Percentiles rank a stretch among this genome's conserved stretches.
phyloP scores from a whole-genome alignment of 2,329 filamentous ascomycete genomes.

The Venturia carpophila region DNA sequence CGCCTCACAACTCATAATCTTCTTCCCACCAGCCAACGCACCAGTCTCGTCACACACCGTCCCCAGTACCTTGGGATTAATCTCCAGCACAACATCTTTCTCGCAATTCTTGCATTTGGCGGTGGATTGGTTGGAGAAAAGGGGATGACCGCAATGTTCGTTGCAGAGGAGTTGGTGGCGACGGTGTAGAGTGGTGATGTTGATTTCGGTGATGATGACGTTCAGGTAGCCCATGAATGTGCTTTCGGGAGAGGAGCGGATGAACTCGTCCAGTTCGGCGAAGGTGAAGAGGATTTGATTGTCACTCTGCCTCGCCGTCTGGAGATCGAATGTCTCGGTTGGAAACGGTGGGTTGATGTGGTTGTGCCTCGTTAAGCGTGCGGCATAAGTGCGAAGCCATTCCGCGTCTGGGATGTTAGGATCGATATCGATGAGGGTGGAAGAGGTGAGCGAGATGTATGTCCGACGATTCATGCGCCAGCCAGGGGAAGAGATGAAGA shows the following conservation, averaged over 20 bases:
- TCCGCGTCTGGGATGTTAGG: conserved; percentile 46
- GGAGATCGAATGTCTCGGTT: conserved; percentile 22
- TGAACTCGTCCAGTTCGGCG: conserved; percentile 39
- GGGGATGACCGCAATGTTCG: conserved; percentile 46
- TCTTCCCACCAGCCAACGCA: conserved; percentile 42
- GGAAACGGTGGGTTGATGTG: conserved; percentile 45
- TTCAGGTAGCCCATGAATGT: conserved; percentile 39
- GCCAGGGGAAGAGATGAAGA: conserved; percentile 43
- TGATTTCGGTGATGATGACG: conserved; percentile 37
- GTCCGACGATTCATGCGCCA: conserved; percentile 32
- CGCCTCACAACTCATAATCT: conserved; percentile 46
- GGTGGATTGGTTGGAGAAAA: conserved; percentile 44
- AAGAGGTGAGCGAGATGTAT: conserved; percentile 33
- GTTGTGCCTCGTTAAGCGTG: conserved; percentile 42
- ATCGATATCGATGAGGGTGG: conserved; percentile 48
- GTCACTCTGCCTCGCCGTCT: conserved; percentile 23
- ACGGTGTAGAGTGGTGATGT: conserved; percentile 34
- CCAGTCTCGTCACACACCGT: conserved; percentile 50
- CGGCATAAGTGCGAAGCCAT: conserved; percentile 46
- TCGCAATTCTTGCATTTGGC: conserved; percentile 37
- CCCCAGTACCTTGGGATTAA: conserved; percentile 39
- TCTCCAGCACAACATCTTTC: conserved; percentile 28
- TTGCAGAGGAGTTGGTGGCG: conserved; percentile 40
- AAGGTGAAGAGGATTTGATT: conserved; percentile 36
- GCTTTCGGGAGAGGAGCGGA: conserved; percentile 20